Evolutionary conservation across 176 grass and related monocot genomes (phyloP).

Genomic region (Poa annua): DNA sequence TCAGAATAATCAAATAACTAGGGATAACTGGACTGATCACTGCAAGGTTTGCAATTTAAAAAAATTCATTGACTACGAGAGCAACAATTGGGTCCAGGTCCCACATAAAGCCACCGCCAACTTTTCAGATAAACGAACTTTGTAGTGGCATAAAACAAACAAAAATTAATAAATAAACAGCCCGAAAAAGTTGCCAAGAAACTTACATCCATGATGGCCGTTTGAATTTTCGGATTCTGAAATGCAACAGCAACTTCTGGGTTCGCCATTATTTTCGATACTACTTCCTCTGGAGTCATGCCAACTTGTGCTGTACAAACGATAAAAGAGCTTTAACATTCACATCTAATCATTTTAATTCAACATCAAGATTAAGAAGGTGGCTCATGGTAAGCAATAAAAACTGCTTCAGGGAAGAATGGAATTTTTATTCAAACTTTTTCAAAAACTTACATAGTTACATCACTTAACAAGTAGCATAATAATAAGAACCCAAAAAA

Average conservation of each 20-base stretch:
- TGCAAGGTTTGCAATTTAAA: neutral
- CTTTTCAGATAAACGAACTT: neutral
- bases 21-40: conserved; percentile 2
- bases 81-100: neutral
- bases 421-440: neutral
- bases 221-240: conserved; percentile 98
- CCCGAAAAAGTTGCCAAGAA: conserved; percentile 21
- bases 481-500: neutral
- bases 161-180: neutral
- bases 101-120: neutral
- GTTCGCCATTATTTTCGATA: conserved; percentile 97
- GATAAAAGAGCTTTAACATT: conserved; percentile 18
- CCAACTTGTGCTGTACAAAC: conserved; percentile 81
- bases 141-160: neutral
- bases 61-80: neutral
- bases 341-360: conserved; percentile 22
- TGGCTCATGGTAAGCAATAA: neutral
- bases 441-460: neutral
- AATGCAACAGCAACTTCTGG: conserved; percentile 93
- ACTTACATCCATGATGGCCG: conserved; percentile 96
- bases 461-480: conserved; percentile 3
- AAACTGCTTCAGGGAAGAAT: conserved; percentile 4
- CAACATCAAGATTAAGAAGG: neutral
- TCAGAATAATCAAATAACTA: conserved; percentile 50
- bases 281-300: conserved; percentile 92